Percentiles rank a stretch among this genome's conserved stretches.
Evolutionary conservation across 305 asterid genomes (phyloP).

Genomic region (Ilex paraguariensis): DNA sequence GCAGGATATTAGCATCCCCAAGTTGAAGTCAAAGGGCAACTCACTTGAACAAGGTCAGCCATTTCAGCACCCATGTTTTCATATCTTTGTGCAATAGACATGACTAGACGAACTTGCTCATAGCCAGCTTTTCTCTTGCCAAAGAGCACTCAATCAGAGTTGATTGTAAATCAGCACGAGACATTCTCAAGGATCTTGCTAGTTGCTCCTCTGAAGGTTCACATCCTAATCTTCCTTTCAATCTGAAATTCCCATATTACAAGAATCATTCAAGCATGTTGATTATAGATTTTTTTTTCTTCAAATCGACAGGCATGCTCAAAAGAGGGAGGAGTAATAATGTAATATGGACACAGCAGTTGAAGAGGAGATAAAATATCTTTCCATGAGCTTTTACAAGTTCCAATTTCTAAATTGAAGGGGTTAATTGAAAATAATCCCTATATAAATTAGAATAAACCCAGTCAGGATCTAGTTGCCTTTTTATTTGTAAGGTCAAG

Average conservation of each 20-base stretch:
- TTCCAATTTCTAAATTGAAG: too few species aligned
- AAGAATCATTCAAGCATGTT: too few species aligned
- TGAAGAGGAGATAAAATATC: too few species aligned
- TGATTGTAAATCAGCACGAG: slow-evolving; percentile 55
- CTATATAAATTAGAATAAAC: too few species aligned
- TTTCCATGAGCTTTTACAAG: too few species aligned
- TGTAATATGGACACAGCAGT: too few species aligned
- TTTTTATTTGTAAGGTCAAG: too few species aligned
- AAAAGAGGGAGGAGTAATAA: too few species aligned
- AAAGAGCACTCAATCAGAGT: slow-evolving; percentile 63
- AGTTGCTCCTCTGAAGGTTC: slow-evolving; percentile 95
- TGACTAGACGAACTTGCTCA: slow-evolving; percentile 98
- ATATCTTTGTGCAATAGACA: slow-evolving; percentile 91
- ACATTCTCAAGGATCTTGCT: slow-evolving; percentile 62
- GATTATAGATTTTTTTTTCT: too few species aligned
- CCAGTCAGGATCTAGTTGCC: too few species aligned
- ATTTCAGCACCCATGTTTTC: slow-evolving; percentile 92
- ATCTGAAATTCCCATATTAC: slow-evolving; percentile 30
- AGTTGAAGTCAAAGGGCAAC: slow-evolving; percentile 11
- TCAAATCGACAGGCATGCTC: too few species aligned
- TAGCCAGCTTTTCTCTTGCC: slow-evolving; percentile 97
- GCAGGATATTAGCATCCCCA: neutral
- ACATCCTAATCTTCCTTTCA: slow-evolving; percentile 73
- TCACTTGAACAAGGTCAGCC: slow-evolving; percentile 95
- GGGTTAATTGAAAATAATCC: too few species aligned